Evolutionary conservation across 2,329 filamentous ascomycete species (phyloP).

Genomic region (Chaetomiaceae sp.): DNA sequence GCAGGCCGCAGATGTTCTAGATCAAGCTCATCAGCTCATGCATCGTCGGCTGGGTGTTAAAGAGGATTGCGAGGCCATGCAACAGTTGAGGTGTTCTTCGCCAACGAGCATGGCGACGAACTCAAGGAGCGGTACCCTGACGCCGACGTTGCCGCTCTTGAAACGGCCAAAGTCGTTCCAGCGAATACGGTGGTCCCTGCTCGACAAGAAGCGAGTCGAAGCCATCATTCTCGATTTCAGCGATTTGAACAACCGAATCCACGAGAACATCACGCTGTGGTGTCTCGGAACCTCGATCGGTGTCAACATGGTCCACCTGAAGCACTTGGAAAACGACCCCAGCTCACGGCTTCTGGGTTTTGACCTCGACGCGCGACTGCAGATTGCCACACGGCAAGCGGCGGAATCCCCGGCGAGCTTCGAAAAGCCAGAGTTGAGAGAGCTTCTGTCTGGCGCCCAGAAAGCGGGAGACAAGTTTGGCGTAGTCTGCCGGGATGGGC

Average conservation of each 20-base stretch:
- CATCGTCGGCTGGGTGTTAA: no score
- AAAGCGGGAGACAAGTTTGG: no score
- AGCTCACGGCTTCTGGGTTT: neutral
- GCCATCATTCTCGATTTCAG: neutral
- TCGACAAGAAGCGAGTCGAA: neutral
- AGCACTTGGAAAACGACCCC: neutral
- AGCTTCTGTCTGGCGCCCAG: no score
- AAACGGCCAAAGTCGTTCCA: neutral
- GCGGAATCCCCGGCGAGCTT: neutral
- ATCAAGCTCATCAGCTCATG: no score
- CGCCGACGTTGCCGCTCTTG: no score
- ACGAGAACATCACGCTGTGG: neutral
- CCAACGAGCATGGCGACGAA: no score
- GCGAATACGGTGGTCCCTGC: neutral
- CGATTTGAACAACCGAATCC: neutral
- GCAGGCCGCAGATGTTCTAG: no score
- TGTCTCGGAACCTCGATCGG: neutral
- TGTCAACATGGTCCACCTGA: neutral
- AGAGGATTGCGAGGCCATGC: no score
- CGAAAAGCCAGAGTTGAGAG: no score
- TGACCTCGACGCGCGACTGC: neutral
- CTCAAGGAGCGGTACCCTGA: no score
- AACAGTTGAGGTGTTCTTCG: no score
- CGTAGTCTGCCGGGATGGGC: no score
- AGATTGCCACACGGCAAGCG: neutral